Conservation (phyloP, 768 basidiomycete species). For the Gloeostereum incarnatum region DNA sequence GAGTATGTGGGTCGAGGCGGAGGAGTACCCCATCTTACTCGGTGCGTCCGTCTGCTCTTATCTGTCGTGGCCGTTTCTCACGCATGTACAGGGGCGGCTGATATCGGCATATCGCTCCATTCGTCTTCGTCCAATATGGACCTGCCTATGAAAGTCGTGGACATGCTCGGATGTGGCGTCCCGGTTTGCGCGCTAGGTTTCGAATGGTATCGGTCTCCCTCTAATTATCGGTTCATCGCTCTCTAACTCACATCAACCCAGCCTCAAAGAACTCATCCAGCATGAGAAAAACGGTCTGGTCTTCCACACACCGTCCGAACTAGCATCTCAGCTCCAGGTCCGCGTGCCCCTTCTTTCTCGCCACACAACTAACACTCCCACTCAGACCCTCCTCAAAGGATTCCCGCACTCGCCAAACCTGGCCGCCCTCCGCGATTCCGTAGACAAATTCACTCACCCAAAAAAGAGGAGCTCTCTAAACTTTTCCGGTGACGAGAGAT, state of each 20-base stretch:
- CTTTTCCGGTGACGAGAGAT: constrained; percentile 32
- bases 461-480: constrained; percentile 9
- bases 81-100: constrained; percentile 61
- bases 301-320: constrained; percentile 57
- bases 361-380: not conserved
- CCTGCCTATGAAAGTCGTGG: constrained; percentile 98
- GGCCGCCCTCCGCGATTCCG: constrained; percentile 37
- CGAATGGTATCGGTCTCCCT: constrained; percentile 45
- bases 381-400: constrained; percentile 43
- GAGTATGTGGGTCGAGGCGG: constrained; percentile 82
- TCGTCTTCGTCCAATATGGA: constrained; percentile 85
- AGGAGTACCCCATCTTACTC: constrained; percentile 82
- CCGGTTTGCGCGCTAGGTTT: constrained; percentile 91
- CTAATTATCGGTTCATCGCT: too few species aligned
- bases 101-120: constrained; percentile 88
- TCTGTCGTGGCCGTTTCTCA: not conserved
- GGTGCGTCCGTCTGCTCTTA: constrained; percentile 33
- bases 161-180: constrained; percentile 97
- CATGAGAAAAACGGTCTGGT: constrained; percentile 77
- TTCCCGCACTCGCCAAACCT: constrained; percentile 55
- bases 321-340: constrained; percentile 70
- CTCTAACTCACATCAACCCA: constrained; percentile 18
- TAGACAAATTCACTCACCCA: constrained; percentile 19
- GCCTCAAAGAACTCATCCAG: constrained; percentile 81
- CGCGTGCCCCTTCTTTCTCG: constrained; percentile 10